A percentile compares a stretch with the other conserved stretches of the same genome.
Conservation (phyloP, 345 rosid species). For the Brassica napus region Da-Ae NC_063447.1:23143501-23144000, state of each 20-base stretch:
- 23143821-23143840: constrained; percentile 26
- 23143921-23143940: background rate
- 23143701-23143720: constrained; percentile 27
- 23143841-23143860: constrained; percentile 11
- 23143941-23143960: background rate
- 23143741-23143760: constrained; percentile 87
- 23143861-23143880: background rate
- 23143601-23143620: constrained; percentile 1
- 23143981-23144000: constrained; percentile 10
- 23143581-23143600: constrained; percentile 1
- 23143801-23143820: constrained; percentile 95
- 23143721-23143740: constrained; percentile 20
- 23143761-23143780: constrained; percentile 88
- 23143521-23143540: constrained; percentile 99
- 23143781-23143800: constrained; percentile 84
- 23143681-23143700: constrained; percentile 25
- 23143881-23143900: background rate
- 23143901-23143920: constrained; percentile 3
- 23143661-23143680: background rate
- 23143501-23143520: constrained; percentile 96
- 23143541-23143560: constrained; percentile 99
- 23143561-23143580: constrained; percentile 35
- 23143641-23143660: too few species aligned
- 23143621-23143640: constrained; percentile 2
- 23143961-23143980: background rate